These are phyloP conservation scores for Vaccinium vitisidaea DNA, from an alignment of 148 eudicot genomes.

Conservation along the genomic window DNA sequence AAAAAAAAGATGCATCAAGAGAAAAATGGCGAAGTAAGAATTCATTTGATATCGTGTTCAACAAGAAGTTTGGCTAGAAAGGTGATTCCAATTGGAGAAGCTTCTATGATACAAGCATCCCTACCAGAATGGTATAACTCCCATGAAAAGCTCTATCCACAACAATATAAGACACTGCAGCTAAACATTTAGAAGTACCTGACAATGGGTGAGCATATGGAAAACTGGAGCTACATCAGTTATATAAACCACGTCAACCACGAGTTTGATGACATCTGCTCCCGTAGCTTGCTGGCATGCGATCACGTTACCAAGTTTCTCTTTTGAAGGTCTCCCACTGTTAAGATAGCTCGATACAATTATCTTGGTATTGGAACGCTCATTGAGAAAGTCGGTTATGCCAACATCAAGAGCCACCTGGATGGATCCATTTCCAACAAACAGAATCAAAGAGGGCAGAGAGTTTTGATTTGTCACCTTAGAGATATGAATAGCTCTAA, in stretches of 20 bases:
- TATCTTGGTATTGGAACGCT: slow-evolving; percentile 42
- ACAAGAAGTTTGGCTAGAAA: background rate
- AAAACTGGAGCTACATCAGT: slow-evolving; percentile 46
- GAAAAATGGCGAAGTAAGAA: background rate
- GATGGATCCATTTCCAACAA: slow-evolving; percentile 2
- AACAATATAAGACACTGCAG: background rate
- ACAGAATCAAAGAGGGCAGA: background rate
- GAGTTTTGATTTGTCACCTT: background rate
- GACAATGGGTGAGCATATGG: slow-evolving; percentile 43
- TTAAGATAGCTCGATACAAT: slow-evolving; percentile 54
- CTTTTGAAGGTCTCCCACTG: slow-evolving; percentile 36
- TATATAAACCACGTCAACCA: slow-evolving; percentile 36
- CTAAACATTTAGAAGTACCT: slow-evolving; percentile 27
- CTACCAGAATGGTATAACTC: background rate
- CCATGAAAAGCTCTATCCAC: background rate
- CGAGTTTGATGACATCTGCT: slow-evolving; percentile 49
- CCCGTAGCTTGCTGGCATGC: slow-evolving; percentile 50
- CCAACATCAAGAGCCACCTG: slow-evolving; percentile 46
- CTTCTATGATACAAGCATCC: too few species aligned
- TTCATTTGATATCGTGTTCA: background rate
- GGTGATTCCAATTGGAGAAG: background rate
- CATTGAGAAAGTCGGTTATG: slow-evolving; percentile 34
- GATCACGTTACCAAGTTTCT: slow-evolving; percentile 45
- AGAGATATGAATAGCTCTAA: background rate
- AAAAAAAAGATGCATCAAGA: too few species aligned